These are phyloP conservation scores for Russula earlei DNA, from an alignment of 768 basidiomycete species.

Conservation along the genomic window DNA sequence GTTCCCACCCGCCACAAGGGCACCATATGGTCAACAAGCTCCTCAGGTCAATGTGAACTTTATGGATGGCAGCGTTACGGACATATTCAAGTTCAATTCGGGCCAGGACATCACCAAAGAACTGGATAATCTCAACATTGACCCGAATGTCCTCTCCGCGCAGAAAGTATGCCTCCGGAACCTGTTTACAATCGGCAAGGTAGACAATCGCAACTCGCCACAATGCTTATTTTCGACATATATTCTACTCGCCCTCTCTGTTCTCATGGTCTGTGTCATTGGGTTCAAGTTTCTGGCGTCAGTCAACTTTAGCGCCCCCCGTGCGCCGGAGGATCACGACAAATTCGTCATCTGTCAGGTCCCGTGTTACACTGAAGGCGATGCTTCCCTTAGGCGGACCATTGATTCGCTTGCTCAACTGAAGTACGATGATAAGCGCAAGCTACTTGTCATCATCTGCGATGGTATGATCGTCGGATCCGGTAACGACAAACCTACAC, in stretches of 20 bases:
- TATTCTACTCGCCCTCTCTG: slow-evolving; percentile 79
- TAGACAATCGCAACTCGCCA: slow-evolving; percentile 85
- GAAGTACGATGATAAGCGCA: slow-evolving; percentile 98
- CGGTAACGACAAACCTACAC: slow-evolving; percentile 93
- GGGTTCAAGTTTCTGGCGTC: slow-evolving; percentile 95
- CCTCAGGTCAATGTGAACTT: slow-evolving; percentile 43
- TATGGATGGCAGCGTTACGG: slow-evolving; percentile 60
- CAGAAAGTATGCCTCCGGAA: slow-evolving; percentile 90
- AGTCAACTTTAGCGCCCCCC: slow-evolving; percentile 66
- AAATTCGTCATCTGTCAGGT: slow-evolving; percentile 98
- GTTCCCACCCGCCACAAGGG: slow-evolving; percentile 47
- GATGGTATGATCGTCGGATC: slow-evolving; percentile 98
- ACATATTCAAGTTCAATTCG: slow-evolving; percentile 65
- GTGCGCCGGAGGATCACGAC: slow-evolving; percentile 90
- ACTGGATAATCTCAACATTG: slow-evolving; percentile 54
- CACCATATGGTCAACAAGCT: slow-evolving; percentile 40
- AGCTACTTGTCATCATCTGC: slow-evolving; percentile 86
- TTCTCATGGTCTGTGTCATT: slow-evolving; percentile 90
- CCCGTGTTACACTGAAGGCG: slow-evolving; percentile 97
- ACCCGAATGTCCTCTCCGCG: slow-evolving; percentile 45
- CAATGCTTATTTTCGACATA: slow-evolving; percentile 90
- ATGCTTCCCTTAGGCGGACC: slow-evolving; percentile 70
- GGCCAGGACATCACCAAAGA: slow-evolving; percentile 77
- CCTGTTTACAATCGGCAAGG: slow-evolving; percentile 82
- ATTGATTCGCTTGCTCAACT: slow-evolving; percentile 91